Conservation (phyloP, 164 flowering plant genomes). For the Stephania japonica region DNA sequence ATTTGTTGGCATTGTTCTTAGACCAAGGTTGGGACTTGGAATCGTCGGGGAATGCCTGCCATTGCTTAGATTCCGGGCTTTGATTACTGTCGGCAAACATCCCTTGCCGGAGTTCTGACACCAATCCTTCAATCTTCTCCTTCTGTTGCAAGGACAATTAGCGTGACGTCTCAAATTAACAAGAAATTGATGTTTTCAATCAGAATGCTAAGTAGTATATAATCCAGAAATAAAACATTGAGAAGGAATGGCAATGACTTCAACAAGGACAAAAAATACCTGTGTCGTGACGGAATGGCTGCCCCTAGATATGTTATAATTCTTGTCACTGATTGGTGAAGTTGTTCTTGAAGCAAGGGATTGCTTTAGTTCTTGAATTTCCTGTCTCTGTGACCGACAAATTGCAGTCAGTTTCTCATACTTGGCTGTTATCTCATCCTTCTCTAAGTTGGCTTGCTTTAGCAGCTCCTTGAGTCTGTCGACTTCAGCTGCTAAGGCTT, state of each 20-base stretch:
- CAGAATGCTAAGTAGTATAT: neutral
- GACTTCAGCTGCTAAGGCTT: constrained; percentile 54
- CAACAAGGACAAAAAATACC: constrained; percentile 34
- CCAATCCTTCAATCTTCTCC: constrained; percentile 48
- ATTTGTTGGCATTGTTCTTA: constrained; percentile 27
- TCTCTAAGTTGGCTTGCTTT: constrained; percentile 57
- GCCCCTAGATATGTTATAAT: constrained; percentile 30
- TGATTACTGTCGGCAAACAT: constrained; percentile 29
- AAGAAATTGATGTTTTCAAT: neutral
- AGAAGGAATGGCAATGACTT: neutral
- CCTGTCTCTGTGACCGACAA: constrained; percentile 92
- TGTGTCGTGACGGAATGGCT: constrained; percentile 23
- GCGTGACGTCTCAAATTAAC: neutral
- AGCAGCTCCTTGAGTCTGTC: constrained; percentile 69
- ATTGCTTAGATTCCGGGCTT: constrained; percentile 43
- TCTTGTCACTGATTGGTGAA: constrained; percentile 52
- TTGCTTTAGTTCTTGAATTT: constrained; percentile 88
- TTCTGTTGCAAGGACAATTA: constrained; percentile 24
- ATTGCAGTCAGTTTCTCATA: constrained; percentile 88
- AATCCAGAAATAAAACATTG: neutral
- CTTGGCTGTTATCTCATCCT: constrained; percentile 73
- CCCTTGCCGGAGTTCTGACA: constrained; percentile 55
- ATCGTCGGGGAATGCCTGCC: constrained; percentile 41
- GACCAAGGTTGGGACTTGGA: constrained; percentile 26
- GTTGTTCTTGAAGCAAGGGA: constrained; percentile 58